Base-by-base conservation (phyloP, 371 early-diverging fungal genomes). In the Circinella umbellata region DNA sequence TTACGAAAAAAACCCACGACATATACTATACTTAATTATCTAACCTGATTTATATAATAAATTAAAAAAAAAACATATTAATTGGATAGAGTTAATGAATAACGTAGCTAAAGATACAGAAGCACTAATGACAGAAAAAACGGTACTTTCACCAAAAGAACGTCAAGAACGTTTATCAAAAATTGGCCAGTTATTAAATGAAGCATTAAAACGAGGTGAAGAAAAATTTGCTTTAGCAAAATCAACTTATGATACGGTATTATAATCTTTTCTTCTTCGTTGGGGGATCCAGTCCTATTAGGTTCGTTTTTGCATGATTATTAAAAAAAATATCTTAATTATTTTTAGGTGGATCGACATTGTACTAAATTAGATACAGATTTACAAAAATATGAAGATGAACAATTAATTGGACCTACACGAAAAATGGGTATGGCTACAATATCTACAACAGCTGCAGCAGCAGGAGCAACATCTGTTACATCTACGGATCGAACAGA, bases 151-250 rank as follows among this genome's bases (percentile, higher is more conserved):
- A 5, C 69, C 74, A 49, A 84, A 91, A 66, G 87, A 91, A 66
- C 78, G 91, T 60, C 76, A 80, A 38, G 78, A 86, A 69, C 70
- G 80, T 46, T 80, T 96, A 63, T 79, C 81, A 61, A 78, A 76
- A 14, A 83, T 98, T 57, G 80, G 86, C 37, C 86, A 78, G 34
- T 72, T 89, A 57, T 79, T 93, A 35, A 82, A 84, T 5, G 92
- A 92, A 47, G 88, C 88, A 15, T 73, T 95, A 20, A 92, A 95
- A 72, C 92, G 95, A 72, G 95, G 96, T 34, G 96, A 96, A 77
- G 96, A 97, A 53, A 98, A 97, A 68, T 94, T 97, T 8, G 91
- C 93, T 0, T 73, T 98, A 11, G 96, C 98, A 1, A 91, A 92
- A 42, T 93, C 96, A 61, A 96, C 96, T 1, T 98, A 95, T 73